Evolutionary conservation across 1,284 basidiomycete species (phyloP).

Genomic region (Xerocomus minutiporus): DNA sequence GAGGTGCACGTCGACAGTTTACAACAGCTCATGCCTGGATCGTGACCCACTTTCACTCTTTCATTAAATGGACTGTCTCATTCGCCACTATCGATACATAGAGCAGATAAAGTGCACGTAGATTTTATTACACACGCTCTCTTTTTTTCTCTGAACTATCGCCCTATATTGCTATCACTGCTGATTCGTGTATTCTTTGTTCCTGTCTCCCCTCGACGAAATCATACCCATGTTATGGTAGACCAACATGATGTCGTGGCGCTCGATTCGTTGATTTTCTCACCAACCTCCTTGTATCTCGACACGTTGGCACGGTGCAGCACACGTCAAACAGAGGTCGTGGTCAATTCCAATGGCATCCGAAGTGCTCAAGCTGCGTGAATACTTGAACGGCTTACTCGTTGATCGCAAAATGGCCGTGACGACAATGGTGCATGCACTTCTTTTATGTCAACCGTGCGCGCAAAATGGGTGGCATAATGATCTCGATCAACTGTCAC

Average conservation of each 20-base stretch:
- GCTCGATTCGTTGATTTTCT: not conserved
- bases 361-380: no score
- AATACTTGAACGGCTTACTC: no score
- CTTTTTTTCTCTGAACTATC: not conserved
- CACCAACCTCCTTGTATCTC: not conserved
- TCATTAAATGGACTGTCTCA: not conserved
- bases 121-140: not conserved
- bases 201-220: not conserved
- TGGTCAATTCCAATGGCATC: no score
- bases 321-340: no score
- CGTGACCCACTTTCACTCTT: not conserved
- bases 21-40: slow-evolving; percentile 36
- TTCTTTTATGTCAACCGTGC: no score
- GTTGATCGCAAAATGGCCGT: no score
- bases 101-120: slow-evolving; percentile 10
- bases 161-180: not conserved
- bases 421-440: no score
- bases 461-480: no score
- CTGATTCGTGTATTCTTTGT: not conserved
- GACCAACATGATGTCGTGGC: not conserved
- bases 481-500: no score
- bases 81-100: slow-evolving; percentile 12
- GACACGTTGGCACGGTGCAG: not conserved
- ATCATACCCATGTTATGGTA: slow-evolving; percentile 6
- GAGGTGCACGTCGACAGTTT: slow-evolving; percentile 53